Evolutionary conservation across 2,329 filamentous ascomycete species (phyloP).

Genomic region (Colletotrichum sp.): DNA sequence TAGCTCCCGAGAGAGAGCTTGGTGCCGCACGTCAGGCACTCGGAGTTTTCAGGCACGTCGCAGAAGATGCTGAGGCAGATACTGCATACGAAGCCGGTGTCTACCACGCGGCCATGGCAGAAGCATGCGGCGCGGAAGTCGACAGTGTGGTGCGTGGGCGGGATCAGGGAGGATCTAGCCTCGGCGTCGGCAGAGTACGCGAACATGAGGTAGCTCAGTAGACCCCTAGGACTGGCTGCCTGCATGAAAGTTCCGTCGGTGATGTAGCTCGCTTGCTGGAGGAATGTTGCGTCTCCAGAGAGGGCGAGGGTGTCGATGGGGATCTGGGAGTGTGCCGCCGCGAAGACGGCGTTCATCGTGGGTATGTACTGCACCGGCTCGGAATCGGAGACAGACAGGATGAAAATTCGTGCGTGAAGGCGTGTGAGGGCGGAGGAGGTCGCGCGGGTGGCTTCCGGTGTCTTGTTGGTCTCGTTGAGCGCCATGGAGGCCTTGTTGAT

Average conservation of each 20-base stretch:
- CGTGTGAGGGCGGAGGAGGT: constrained; percentile 43
- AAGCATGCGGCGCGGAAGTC: constrained; percentile 99
- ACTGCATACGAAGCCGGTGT: constrained; percentile 93
- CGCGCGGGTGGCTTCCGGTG: constrained; percentile 40
- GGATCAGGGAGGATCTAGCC: constrained; percentile 67
- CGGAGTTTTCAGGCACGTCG: constrained; percentile 62
- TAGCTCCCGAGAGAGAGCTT: constrained; percentile 78
- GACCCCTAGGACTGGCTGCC: constrained; percentile 65
- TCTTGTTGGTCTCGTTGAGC: constrained; percentile 61
- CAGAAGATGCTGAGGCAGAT: constrained; percentile 97
- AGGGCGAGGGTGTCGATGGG: constrained; percentile 93
- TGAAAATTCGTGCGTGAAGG: constrained; percentile 82
- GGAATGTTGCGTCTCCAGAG: constrained; percentile 84
- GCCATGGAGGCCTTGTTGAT: constrained; percentile 82
- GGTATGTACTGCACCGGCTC: constrained; percentile 94
- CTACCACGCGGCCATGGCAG: constrained; percentile 89
- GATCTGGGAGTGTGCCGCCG: constrained; percentile 85
- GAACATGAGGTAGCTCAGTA: constrained; percentile 95
- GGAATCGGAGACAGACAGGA: constrained; percentile 85
- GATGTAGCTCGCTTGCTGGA: constrained; percentile 84
- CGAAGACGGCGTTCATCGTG: constrained; percentile 98
- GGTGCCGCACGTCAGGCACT: constrained; percentile 85
- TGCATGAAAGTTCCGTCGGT: constrained; percentile 63
- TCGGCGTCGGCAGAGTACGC: constrained; percentile 76
- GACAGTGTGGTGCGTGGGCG: constrained; percentile 83